A percentile compares a stretch with the other conserved stretches of the same genome.
These are phyloP conservation scores for Gossypium aridum DNA, from an alignment of 441 rosid genomes.

Conservation along the genomic window DNA sequence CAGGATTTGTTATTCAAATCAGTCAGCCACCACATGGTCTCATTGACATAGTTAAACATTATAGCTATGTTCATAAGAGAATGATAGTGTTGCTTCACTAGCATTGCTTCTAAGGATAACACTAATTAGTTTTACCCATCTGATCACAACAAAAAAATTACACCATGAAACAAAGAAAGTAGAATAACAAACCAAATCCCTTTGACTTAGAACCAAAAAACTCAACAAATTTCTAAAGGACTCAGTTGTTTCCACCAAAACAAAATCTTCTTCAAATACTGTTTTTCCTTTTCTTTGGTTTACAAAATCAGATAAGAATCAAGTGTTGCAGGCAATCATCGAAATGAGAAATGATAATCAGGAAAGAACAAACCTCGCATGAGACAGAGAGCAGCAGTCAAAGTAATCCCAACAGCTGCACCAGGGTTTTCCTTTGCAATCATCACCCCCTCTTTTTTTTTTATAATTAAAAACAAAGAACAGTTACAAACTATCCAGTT, in stretches of 20 bases:
- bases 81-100: background rate
- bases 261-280: too few species aligned
- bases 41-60: background rate
- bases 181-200: background rate
- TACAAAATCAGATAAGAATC: too few species aligned
- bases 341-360: background rate
- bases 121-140: background rate
- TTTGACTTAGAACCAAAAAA: background rate
- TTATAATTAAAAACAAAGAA: background rate
- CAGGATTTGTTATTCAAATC: background rate
- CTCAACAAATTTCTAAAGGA: background rate
- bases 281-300: too few species aligned
- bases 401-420: conserved; percentile 54
- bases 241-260: too few species aligned
- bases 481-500: background rate
- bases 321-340: too few species aligned
- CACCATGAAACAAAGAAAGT: background rate
- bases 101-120: background rate
- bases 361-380: conserved; percentile 47
- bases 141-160: background rate
- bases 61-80: background rate
- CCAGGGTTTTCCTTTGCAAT: conserved; percentile 68
- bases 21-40: background rate
- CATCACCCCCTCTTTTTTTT: conserved; percentile 44
- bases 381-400: conserved; percentile 52